Conservation (phyloP, 176 grass and related monocot species). For the Oryza meyeriana region DNA sequence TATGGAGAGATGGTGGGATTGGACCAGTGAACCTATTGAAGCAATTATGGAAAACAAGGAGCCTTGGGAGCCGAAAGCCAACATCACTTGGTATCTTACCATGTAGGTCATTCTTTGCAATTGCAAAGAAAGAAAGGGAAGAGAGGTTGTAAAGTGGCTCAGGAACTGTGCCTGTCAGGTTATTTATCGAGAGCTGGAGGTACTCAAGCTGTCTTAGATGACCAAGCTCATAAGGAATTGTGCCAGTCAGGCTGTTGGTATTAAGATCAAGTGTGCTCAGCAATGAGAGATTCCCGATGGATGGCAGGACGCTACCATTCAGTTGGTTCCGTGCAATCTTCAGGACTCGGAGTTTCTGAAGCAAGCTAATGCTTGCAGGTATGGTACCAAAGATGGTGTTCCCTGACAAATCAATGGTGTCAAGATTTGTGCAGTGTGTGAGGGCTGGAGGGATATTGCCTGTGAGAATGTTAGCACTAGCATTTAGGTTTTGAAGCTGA, state of each 20-base stretch:
- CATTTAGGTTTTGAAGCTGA: slow-evolving; percentile 35
- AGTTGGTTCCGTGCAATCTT: slow-evolving; percentile 32
- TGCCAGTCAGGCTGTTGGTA: slow-evolving; percentile 35
- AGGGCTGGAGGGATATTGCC: slow-evolving; percentile 32
- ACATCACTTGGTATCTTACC: slow-evolving; percentile 41
- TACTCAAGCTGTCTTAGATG: not conserved
- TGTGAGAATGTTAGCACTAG: slow-evolving; percentile 35
- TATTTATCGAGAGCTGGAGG: slow-evolving; percentile 39
- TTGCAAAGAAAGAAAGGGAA: slow-evolving; percentile 22
- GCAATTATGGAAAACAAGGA: slow-evolving; percentile 34
- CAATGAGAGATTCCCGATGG: slow-evolving; percentile 39
- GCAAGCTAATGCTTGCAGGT: slow-evolving; percentile 18
- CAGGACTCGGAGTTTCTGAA: slow-evolving; percentile 32
- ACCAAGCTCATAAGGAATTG: slow-evolving; percentile 44
- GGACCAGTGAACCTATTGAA: slow-evolving; percentile 39
- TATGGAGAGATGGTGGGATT: slow-evolving; percentile 47
- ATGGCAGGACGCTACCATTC: slow-evolving; percentile 17
- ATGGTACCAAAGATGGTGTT: slow-evolving; percentile 33
- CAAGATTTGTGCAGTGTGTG: slow-evolving; percentile 35
- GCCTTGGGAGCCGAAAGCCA: slow-evolving; percentile 36
- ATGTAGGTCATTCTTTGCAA: slow-evolving; percentile 33
- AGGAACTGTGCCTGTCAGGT: slow-evolving; percentile 37
- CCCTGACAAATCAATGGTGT: slow-evolving; percentile 31
- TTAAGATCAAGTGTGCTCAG: slow-evolving; percentile 27
- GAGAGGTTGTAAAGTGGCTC: slow-evolving; percentile 38